Percentiles rank a stretch among this genome's conserved stretches.
These are phyloP conservation scores for Cinnamomum micranthum DNA, from an alignment of 164 flowering plant species.

Conservation along the genomic window DNA sequence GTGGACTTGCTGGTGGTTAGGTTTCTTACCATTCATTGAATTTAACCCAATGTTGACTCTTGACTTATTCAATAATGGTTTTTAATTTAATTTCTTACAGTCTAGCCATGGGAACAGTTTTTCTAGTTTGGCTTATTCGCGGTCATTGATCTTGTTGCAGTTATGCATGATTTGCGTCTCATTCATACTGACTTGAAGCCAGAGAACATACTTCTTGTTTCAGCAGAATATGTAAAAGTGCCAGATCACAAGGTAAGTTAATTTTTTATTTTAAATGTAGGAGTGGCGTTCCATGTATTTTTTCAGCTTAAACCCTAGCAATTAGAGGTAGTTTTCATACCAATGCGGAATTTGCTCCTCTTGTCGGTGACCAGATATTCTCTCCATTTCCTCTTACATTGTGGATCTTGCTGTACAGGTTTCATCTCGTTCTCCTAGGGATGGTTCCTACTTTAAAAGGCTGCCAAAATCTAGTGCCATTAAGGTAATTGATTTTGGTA, in stretches of 20 bases:
- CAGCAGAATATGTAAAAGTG: slow-evolving; percentile 69
- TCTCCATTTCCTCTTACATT: not conserved
- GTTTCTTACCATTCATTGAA: not conserved
- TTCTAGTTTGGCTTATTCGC: not conserved
- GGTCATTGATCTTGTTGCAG: slow-evolving; percentile 39
- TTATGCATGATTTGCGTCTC: slow-evolving; percentile 87
- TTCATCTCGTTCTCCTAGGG: slow-evolving; percentile 60
- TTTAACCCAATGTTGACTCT: not conserved
- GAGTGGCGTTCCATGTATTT: not conserved
- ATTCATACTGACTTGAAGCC: slow-evolving; percentile 98
- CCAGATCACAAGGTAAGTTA: slow-evolving; percentile 85
- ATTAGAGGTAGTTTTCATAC: not conserved
- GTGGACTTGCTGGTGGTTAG: not conserved
- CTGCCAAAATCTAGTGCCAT: slow-evolving; percentile 65
- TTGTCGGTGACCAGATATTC: not conserved
- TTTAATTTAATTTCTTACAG: not conserved
- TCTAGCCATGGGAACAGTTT: not conserved
- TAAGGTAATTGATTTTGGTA: slow-evolving; percentile 88
- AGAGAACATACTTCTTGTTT: slow-evolving; percentile 84
- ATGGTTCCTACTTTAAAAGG: slow-evolving; percentile 48
- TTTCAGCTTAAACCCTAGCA: not conserved
- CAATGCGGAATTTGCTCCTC: not conserved
- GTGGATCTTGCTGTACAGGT: slow-evolving; percentile 26
- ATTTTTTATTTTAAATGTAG: not conserved
- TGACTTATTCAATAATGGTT: not conserved